Evolutionary conservation across 140 eudicot genomes (phyloP).

Genomic region (Stevia rebaudiana): DNA sequence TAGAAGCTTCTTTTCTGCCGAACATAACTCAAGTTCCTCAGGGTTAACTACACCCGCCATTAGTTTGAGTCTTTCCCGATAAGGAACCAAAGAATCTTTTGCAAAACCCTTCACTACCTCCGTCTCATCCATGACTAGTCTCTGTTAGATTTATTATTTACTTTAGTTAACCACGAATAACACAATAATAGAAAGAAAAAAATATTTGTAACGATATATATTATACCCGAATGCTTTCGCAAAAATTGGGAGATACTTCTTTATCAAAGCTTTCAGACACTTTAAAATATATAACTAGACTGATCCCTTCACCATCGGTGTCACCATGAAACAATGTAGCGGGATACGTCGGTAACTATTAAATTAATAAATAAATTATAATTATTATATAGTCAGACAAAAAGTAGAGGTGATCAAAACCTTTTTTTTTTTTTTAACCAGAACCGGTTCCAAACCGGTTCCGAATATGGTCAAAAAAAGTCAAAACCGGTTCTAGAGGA

Average conservation of each 20-base stretch:
- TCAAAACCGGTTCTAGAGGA: no score
- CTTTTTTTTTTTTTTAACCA: no score
- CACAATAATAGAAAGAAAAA: not conserved
- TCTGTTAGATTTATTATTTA: constrained; percentile 29
- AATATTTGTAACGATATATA: not conserved
- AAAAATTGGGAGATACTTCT: constrained; percentile 41
- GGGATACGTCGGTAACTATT: constrained; percentile 75
- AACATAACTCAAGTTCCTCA: constrained; percentile 69
- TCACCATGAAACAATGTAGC: constrained; percentile 65
- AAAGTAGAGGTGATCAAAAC: no score
- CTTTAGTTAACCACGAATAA: not conserved
- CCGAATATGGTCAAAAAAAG: no score
- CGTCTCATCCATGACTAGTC: constrained; percentile 51
- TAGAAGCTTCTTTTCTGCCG: constrained; percentile 69
- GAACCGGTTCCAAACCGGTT: no score
- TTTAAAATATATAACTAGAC: constrained; percentile 72
- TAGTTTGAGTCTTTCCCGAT: constrained; percentile 72
- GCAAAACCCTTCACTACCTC: constrained; percentile 64
- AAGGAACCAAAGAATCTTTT: constrained; percentile 59
- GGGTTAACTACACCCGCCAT: constrained; percentile 72
- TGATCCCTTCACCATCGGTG: constrained; percentile 71
- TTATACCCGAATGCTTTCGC: constrained; percentile 62
- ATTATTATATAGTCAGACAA: no score
- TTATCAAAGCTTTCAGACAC: constrained; percentile 51
- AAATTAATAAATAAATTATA: not conserved